Evolutionary conservation across 2,329 filamentous ascomycete genomes (phyloP).

Genomic region (Talaromyces sp.): DNA sequence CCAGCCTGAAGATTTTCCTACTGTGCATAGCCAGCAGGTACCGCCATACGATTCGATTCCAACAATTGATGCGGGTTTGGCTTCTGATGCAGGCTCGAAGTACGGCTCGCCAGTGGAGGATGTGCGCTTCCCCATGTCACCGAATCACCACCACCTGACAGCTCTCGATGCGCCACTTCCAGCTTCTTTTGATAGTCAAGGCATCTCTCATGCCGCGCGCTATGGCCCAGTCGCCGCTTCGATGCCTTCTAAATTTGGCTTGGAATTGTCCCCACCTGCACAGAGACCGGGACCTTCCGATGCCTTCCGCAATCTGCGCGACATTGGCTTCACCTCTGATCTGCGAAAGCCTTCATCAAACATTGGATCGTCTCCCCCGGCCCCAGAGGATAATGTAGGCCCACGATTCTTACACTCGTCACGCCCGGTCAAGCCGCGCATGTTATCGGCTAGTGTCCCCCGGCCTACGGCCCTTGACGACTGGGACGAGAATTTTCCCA

Average conservation of each 20-base stretch:
- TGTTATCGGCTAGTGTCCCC: slow-evolving; percentile 65
- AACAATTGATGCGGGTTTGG: slow-evolving; percentile 61
- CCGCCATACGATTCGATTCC: slow-evolving; percentile 54
- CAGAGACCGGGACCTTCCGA: slow-evolving; percentile 67
- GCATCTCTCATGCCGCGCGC: slow-evolving; percentile 86
- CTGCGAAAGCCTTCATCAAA: slow-evolving; percentile 60
- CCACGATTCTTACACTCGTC: slow-evolving; percentile 66
- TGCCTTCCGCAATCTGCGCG: slow-evolving; percentile 61
- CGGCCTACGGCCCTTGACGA: slow-evolving; percentile 57
- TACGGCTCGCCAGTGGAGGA: slow-evolving; percentile 86
- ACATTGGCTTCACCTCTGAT: slow-evolving; percentile 72
- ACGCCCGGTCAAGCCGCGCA: slow-evolving; percentile 62
- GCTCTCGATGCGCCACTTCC: slow-evolving; percentile 90
- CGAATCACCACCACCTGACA: slow-evolving; percentile 73
- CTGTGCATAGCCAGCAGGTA: slow-evolving; percentile 47
- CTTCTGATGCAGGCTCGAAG: slow-evolving; percentile 61
- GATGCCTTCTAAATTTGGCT: slow-evolving; percentile 85
- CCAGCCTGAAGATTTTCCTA: slow-evolving; percentile 48
- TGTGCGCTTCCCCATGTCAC: slow-evolving; percentile 77
- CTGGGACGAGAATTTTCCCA: slow-evolving; percentile 69
- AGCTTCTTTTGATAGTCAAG: slow-evolving; percentile 94
- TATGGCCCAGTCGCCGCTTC: slow-evolving; percentile 91
- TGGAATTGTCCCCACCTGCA: slow-evolving; percentile 78
- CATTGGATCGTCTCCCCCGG: slow-evolving; percentile 62
- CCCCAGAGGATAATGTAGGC: slow-evolving; percentile 68